Percentiles rank a stretch among this genome's conserved stretches.
Evolutionary conservation across 2,329 filamentous ascomycete species (phyloP).

Genomic region (Macrophomina tecta): DNA sequence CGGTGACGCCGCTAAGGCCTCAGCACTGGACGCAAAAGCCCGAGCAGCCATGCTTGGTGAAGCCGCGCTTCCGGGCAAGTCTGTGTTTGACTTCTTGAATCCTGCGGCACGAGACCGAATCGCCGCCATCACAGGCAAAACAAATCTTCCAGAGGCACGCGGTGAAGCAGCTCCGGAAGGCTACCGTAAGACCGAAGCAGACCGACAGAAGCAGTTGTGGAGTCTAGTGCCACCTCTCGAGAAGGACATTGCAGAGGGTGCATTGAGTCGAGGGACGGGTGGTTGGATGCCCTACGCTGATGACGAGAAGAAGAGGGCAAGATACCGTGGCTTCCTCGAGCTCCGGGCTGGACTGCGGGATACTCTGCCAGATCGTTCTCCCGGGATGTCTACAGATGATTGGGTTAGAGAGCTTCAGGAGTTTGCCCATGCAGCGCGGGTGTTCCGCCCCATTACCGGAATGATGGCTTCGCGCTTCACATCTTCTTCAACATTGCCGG

Average conservation of each 20-base stretch:
- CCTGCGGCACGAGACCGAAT: slow-evolving; percentile 78
- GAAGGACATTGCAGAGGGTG: slow-evolving; percentile 51
- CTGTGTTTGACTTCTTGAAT: slow-evolving; percentile 91
- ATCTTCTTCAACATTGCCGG: slow-evolving; percentile 61
- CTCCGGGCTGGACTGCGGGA: slow-evolving; percentile 67
- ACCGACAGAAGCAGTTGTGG: slow-evolving; percentile 63
- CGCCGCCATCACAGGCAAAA: slow-evolving; percentile 74
- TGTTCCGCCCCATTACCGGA: slow-evolving; percentile 91
- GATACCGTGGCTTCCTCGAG: slow-evolving; percentile 84
- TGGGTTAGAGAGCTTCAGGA: slow-evolving; percentile 82
- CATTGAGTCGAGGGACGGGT: slow-evolving; percentile 56
- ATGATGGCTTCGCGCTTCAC: slow-evolving; percentile 95
- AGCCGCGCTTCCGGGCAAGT: slow-evolving; percentile 82
- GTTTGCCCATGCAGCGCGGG: slow-evolving; percentile 73
- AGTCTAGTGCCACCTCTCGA: slow-evolving; percentile 53
- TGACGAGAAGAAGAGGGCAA: slow-evolving; percentile 75
- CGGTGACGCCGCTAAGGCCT: slow-evolving; percentile 78
- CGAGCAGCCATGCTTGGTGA: slow-evolving; percentile 84
- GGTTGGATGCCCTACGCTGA: slow-evolving; percentile 86
- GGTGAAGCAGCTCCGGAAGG: slow-evolving; percentile 73
- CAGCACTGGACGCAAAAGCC: slow-evolving; percentile 74
- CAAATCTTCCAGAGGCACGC: slow-evolving; percentile 76
- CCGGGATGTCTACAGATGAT: slow-evolving; percentile 66
- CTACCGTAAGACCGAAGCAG: slow-evolving; percentile 67
- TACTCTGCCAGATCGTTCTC: slow-evolving; percentile 62